A percentile compares a stretch with the other conserved stretches of the same genome.
phyloP scores from a whole-genome alignment of 345 rosid species.

The Physaria fendleri region DNA sequence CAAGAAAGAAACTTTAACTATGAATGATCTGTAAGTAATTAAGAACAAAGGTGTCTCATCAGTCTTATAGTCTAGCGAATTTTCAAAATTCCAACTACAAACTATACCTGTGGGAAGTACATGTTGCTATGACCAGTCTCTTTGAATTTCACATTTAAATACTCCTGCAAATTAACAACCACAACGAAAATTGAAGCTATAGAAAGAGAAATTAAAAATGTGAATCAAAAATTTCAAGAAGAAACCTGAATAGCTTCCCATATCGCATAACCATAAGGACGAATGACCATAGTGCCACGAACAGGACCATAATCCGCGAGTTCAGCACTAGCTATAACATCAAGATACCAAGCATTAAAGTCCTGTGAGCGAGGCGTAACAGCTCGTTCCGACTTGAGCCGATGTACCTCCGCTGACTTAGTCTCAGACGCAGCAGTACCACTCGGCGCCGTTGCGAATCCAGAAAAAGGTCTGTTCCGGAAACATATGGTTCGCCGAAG shows the following conservation, averaged over 20 bases:
- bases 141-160: slow-evolving; percentile 83
- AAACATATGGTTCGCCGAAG: slow-evolving; percentile 26
- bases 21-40: background rate
- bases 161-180: slow-evolving; percentile 47
- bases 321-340: slow-evolving; percentile 85
- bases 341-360: slow-evolving; percentile 92
- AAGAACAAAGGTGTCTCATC: background rate
- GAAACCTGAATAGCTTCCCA: slow-evolving; percentile 97
- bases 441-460: slow-evolving; percentile 49
- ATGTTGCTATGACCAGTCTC: slow-evolving; percentile 93
- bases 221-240: background rate
- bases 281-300: slow-evolving; percentile 94
- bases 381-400: slow-evolving; percentile 42
- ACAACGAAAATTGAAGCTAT: background rate
- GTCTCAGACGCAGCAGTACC: slow-evolving; percentile 43
- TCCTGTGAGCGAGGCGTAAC: slow-evolving; percentile 85
- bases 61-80: background rate
- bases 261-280: slow-evolving; percentile 90
- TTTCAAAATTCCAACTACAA: background rate
- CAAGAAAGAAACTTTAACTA: background rate
- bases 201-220: background rate
- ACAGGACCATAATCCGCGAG: slow-evolving; percentile 95
- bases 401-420: slow-evolving; percentile 33
- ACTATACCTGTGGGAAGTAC: slow-evolving; percentile 90
- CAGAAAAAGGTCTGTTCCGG: slow-evolving; percentile 29